Percentiles rank a stretch among this genome's conserved stretches.
Evolutionary conservation across 2,329 filamentous ascomycete species (phyloP).

Genomic region (Taxawa tesnikishii): DNA sequence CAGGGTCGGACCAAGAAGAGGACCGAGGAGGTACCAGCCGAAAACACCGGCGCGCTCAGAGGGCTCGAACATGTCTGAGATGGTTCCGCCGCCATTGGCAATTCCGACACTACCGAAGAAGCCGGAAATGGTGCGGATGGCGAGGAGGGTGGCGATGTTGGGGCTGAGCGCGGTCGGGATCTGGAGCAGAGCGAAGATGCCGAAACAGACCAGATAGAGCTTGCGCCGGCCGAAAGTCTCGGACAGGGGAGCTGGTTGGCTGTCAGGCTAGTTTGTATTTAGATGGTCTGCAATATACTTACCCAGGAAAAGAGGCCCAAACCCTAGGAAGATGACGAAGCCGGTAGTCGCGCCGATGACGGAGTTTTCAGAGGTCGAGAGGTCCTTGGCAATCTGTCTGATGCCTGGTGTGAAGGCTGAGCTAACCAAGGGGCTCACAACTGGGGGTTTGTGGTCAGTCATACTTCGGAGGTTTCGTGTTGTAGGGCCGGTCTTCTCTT

Average conservation of each 20-base stretch:
- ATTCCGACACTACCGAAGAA: slow-evolving; percentile 40
- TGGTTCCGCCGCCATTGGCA: slow-evolving; percentile 39
- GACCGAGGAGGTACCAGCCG: slow-evolving; percentile 32
- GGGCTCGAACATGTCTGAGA: slow-evolving; percentile 39
- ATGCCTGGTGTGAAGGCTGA: slow-evolving; percentile 42
- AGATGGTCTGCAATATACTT: too few species aligned
- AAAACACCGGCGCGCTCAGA: slow-evolving; percentile 33
- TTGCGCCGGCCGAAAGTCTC: slow-evolving; percentile 35
- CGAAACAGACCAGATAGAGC: slow-evolving; percentile 33
- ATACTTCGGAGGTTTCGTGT: too few species aligned
- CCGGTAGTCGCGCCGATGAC: slow-evolving; percentile 39
- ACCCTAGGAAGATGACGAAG: slow-evolving; percentile 37
- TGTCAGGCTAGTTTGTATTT: too few species aligned
- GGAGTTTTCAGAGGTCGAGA: slow-evolving; percentile 26
- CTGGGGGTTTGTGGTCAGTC: slow-evolving; percentile 13
- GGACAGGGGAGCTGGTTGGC: slow-evolving; percentile 32
- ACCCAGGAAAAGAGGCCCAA: slow-evolving; percentile 34
- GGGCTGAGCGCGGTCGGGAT: slow-evolving; percentile 35
- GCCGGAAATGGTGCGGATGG: slow-evolving; percentile 31
- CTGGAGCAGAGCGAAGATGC: slow-evolving; percentile 32
- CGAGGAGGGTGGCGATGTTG: slow-evolving; percentile 32
- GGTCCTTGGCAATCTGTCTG: slow-evolving; percentile 33
- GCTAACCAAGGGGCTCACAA: slow-evolving; percentile 34
- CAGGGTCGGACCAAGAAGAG: slow-evolving; percentile 28
- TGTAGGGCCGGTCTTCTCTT: too few species aligned